A percentile compares a stretch with the other conserved stretches of the same genome.
Conservation (phyloP, 306 rosid species). For the cucumber (Cucumis sativus) region Cucumber_9930_V3 NC_026656.2:20258001-20258500, state of each 20-base stretch:
- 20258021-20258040: background rate
- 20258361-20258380: conserved; percentile 56
- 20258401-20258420: conserved; percentile 80
- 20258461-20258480: conserved; percentile 93
- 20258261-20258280: background rate
- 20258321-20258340: background rate
- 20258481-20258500: conserved; percentile 5
- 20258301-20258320: background rate
- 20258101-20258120: conserved; percentile 43
- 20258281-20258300: background rate
- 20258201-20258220: background rate
- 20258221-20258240: background rate
- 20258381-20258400: conserved; percentile 92
- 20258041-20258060: background rate
- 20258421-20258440: conserved; percentile 84
- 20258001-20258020: background rate
- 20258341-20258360: conserved; percentile 25
- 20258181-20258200: background rate
- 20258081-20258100: conserved; percentile 83
- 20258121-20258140: conserved; percentile 27
- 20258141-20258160: conserved; percentile 47
- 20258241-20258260: background rate
- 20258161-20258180: conserved; percentile 43
- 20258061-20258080: conserved; percentile 77
- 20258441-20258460: conserved; percentile 85